phyloP scores from a whole-genome alignment of 2,329 filamentous ascomycete species.

The Gaeumannomyces tritici region DNA sequence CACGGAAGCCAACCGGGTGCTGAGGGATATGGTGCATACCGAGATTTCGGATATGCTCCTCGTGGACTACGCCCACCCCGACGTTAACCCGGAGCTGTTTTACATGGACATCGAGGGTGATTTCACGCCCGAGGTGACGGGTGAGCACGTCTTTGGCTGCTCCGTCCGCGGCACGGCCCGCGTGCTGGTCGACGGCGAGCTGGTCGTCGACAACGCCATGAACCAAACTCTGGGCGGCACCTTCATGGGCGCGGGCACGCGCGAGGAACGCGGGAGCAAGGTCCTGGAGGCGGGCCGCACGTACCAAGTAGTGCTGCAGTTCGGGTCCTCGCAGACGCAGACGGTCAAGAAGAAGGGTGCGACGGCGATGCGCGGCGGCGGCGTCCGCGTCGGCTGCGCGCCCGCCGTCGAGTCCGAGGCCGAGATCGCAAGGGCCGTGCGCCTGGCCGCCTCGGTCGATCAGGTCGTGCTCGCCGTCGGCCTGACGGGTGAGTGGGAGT shows the following conservation, averaged over 20 bases:
- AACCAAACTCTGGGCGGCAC: constrained; percentile 18
- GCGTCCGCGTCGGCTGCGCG: constrained; percentile 22
- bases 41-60: constrained; percentile 32
- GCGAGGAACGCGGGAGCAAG: constrained; percentile 19
- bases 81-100: constrained; percentile 22
- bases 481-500: constrained; percentile 32
- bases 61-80: constrained; percentile 38
- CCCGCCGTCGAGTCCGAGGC: constrained; percentile 6
- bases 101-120: constrained; percentile 27
- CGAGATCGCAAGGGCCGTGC: constrained; percentile 7
- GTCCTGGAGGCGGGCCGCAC: constrained; percentile 17
- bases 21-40: constrained; percentile 29
- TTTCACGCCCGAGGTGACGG: constrained; percentile 16
- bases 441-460: constrained; percentile 38
- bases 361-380: constrained; percentile 33
- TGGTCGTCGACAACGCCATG: constrained; percentile 23
- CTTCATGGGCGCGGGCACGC: constrained; percentile 21
- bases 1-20: neutral
- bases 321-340: constrained; percentile 7
- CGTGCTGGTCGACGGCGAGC: constrained; percentile 22
- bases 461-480: constrained; percentile 52
- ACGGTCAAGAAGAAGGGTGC: constrained; percentile 14
- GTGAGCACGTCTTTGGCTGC: constrained; percentile 20
- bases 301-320: constrained; percentile 19
- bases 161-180: constrained; percentile 21